Conservation (phyloP, 1,284 basidiomycete genomes). For the Puccinia horiana region DNA sequence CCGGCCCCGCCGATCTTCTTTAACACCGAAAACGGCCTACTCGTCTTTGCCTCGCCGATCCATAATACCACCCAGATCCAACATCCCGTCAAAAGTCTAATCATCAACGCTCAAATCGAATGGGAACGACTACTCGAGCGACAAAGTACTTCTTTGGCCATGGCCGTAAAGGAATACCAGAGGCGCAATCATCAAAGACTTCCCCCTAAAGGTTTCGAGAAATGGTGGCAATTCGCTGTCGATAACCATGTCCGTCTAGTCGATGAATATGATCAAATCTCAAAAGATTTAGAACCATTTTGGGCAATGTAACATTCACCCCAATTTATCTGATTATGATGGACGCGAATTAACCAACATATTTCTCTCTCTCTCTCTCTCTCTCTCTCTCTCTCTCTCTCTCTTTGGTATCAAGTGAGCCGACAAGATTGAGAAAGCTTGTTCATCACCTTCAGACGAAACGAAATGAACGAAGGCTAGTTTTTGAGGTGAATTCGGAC, state of each 20-base stretch:
- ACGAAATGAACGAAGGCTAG: background rate
- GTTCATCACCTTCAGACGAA: constrained; percentile 6
- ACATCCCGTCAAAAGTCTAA: constrained; percentile 60
- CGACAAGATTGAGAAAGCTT: constrained; percentile 7
- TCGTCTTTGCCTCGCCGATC: constrained; percentile 27
- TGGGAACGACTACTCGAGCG: constrained; percentile 60
- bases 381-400: background rate
- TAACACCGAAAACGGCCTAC: constrained; percentile 23
- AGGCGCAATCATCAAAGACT: constrained; percentile 57
- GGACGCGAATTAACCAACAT: background rate
- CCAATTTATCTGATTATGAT: background rate
- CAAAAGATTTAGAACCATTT: constrained; percentile 52
- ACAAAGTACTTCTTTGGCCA: constrained; percentile 61
- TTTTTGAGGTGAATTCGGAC: constrained; percentile 5
- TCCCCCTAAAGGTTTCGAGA: constrained; percentile 45
- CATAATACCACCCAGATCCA: constrained; percentile 13
- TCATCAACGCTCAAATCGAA: constrained; percentile 60
- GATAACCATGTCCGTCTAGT: constrained; percentile 55
- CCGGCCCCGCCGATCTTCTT: background rate
- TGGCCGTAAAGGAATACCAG: constrained; percentile 62
- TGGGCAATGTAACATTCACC: constrained; percentile 42
- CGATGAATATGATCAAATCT: constrained; percentile 57
- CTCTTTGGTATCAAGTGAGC: background rate
- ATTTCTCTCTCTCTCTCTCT: background rate
- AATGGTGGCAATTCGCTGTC: constrained; percentile 54